Evolutionary conservation across 805 yeast genomes (phyloP), one percentile per base, ranked within the genome.

Genomic region (Lipomyces orientalis): DNA sequence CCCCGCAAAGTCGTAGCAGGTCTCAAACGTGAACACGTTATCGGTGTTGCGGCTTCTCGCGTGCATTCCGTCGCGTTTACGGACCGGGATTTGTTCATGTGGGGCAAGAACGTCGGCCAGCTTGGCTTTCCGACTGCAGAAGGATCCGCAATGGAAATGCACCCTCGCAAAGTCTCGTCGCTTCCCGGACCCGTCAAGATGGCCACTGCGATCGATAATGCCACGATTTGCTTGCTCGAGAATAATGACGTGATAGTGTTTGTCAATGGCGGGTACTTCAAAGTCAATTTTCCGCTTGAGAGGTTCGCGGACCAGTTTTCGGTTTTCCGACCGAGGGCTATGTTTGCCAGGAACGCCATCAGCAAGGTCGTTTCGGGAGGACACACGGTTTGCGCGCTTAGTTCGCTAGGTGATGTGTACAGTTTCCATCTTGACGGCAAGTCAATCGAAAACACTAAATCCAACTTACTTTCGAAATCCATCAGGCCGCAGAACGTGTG

Each of bases 91-190:
- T 70, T 89, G 1, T 85, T 79, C 67, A 77, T 86, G 51, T 91
- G 97, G 97, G 97, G 97, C 1, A 78, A 88, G 49, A 90, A 91
- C 74, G 79, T 86, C 46, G 97, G 97, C 0, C 97, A 91, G 76
- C 86, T 91, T 88, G 94, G 94, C 2, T 80, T 85, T 60, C 73
- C 80, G 5, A 66, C 79, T 19, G 65, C 77, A 16, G 71, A 71
- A 69, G 69, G 68, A 22, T 63, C 62, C 33, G 71, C 69, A 74
- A 77, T 69, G 75, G 80, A 8, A 70, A 69, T 57, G 22, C 31
- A 58, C 14, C 79, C 74, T 64, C 69, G 73, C 76, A 80, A 71
- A 86, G 87, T 22, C 83, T 82, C 70, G 22, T 70, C 2, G 66
- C 71, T 22, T 39, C 85, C 83, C 73, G 86, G 80, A 54, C 71